These are phyloP conservation scores for Picocystis salinarum DNA, from an alignment of 139 green algal species.

Conservation along the genomic window DNA sequence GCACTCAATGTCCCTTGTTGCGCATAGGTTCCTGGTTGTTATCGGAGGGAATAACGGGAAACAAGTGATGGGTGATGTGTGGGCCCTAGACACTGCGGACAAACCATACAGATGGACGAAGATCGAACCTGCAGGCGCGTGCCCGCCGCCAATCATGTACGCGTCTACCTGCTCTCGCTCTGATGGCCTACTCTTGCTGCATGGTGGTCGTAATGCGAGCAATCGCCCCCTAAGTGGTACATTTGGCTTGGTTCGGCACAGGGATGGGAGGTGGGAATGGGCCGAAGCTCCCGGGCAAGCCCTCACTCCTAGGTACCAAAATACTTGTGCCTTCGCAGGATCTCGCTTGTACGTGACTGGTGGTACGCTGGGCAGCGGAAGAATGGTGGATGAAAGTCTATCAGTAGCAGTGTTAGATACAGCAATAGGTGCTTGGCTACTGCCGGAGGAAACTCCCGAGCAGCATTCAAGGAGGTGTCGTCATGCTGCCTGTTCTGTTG, in stretches of 20 bases:
- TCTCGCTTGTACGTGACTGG: conserved; percentile 83
- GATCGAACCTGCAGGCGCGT: conserved; percentile 31
- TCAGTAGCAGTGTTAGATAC: conserved; percentile 79
- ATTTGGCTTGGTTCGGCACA: conserved; percentile 85
- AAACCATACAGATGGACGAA: conserved; percentile 96
- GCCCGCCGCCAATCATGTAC: conserved; percentile 70
- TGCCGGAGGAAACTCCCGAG: conserved; percentile 14
- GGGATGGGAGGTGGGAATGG: conserved; percentile 97
- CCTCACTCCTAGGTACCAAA: conserved; percentile 81
- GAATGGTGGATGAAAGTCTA: conserved; percentile 75
- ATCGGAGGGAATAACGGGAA: conserved; percentile 95
- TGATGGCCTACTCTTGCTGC: conserved; percentile 92
- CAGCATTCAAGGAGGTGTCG: conserved; percentile 31
- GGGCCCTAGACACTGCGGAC: conserved; percentile 91
- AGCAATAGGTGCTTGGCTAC: conserved; percentile 23
- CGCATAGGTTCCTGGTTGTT: conserved; percentile 89
- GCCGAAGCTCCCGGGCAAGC: conserved; percentile 80
- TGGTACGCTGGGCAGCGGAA: conserved; percentile 78
- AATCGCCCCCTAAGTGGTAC: conserved; percentile 71
- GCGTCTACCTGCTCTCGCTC: conserved; percentile 64
- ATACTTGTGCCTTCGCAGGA: conserved; percentile 86
- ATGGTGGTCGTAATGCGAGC: conserved; percentile 63
- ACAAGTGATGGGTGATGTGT: conserved; percentile 62
- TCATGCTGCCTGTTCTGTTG: conserved; percentile 69
- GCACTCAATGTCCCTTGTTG: conserved; percentile 85